These are phyloP conservation scores for Backusella macrospora DNA, from an alignment of 192 early-diverging fungal species.

Conservation along the genomic window DNA sequence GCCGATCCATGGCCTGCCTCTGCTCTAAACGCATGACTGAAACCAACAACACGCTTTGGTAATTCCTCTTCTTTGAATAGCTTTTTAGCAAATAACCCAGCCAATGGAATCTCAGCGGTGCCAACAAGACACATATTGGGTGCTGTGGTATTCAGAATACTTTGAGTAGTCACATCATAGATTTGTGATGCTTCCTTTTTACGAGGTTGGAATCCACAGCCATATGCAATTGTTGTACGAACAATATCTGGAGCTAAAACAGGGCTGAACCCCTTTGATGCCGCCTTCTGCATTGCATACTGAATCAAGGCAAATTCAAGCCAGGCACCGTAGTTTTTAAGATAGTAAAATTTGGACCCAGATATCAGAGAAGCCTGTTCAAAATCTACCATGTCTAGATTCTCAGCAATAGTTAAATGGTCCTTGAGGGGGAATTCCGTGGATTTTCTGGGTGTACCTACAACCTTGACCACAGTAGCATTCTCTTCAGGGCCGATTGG, in stretches of 20 bases:
- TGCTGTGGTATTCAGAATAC: constrained; percentile 41
- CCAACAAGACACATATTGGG: constrained; percentile 77
- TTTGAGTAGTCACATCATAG: constrained; percentile 63
- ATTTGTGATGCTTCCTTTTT: constrained; percentile 81
- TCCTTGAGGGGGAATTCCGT: constrained; percentile 47
- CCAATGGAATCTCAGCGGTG: constrained; percentile 92
- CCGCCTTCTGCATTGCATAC: constrained; percentile 79
- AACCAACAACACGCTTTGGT: constrained; percentile 76
- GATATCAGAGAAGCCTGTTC: constrained; percentile 78
- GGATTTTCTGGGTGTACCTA: constrained; percentile 38
- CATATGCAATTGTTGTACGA: constrained; percentile 75
- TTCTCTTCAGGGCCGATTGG: constrained; percentile 79
- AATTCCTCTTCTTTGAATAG: constrained; percentile 60
- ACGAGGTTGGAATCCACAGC: constrained; percentile 90
- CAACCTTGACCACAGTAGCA: constrained; percentile 56
- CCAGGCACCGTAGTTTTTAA: constrained; percentile 84
- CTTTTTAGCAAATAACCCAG: constrained; percentile 78
- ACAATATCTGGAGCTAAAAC: constrained; percentile 85
- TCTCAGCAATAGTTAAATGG: constrained; percentile 71
- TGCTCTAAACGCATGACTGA: constrained; percentile 87
- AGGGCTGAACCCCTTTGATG: constrained; percentile 72
- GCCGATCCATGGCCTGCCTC: constrained; percentile 85
- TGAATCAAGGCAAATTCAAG: constrained; percentile 88
- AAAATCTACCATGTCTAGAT: constrained; percentile 79
- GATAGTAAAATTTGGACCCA: constrained; percentile 85